Evolutionary conservation across 2,329 filamentous ascomycete genomes (phyloP).

Genomic region (Fusarium illudens): DNA sequence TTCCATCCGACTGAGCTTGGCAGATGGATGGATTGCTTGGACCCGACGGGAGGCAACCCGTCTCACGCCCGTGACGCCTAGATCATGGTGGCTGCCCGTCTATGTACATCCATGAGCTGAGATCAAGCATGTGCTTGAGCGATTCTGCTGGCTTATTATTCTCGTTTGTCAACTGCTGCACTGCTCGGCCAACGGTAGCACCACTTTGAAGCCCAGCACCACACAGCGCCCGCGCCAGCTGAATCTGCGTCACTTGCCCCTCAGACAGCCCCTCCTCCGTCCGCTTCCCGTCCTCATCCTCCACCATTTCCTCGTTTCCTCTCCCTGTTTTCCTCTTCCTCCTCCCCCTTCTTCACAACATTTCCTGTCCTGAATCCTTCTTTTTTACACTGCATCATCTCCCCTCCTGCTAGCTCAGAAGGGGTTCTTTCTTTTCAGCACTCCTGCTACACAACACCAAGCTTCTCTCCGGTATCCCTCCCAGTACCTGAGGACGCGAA

Average conservation of each 20-base stretch:
- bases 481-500: conserved; percentile 33
- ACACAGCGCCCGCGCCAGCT: conserved; percentile 30
- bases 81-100: conserved; percentile 21
- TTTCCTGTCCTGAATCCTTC: conserved; percentile 1
- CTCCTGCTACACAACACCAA: conserved; percentile 12
- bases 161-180: conserved; percentile 19
- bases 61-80: conserved; percentile 9
- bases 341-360: conserved; percentile 17
- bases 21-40: not conserved
- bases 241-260: conserved; percentile 43
- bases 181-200: conserved; percentile 16
- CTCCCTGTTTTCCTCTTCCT: conserved; percentile 20
- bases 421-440: conserved; percentile 20
- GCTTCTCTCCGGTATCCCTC: conserved; percentile 17
- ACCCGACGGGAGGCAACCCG: conserved; percentile 26
- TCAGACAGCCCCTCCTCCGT: conserved; percentile 35
- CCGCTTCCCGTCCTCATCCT: conserved; percentile 12
- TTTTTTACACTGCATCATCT: conserved; percentile 4
- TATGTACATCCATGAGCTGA: conserved; percentile 13
- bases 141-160: conserved; percentile 28
- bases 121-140: conserved; percentile 4
- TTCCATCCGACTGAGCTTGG: conserved; percentile 14
- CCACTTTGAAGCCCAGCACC: not conserved
- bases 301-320: conserved; percentile 20
- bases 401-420: conserved; percentile 34